These are phyloP conservation scores for Fomitiporia mediterranea DNA, from an alignment of 1,284 basidiomycete genomes.

Conservation along the genomic window DNA sequence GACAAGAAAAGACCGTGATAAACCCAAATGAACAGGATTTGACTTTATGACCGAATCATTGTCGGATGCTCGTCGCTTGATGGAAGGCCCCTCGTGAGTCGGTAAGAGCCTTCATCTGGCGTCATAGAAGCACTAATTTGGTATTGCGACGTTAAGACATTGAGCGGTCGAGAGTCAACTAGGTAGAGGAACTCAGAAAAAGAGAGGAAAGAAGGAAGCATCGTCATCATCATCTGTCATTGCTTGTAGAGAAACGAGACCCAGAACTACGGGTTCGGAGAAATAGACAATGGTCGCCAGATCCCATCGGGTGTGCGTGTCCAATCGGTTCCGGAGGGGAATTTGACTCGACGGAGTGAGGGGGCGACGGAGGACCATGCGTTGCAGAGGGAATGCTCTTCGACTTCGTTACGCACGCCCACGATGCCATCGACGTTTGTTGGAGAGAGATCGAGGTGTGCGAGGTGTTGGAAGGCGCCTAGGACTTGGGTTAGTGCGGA, in stretches of 20 bases:
- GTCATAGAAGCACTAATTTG: slow-evolving; percentile 1
- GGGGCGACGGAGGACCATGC: slow-evolving; percentile 54
- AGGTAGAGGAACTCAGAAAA: not conserved
- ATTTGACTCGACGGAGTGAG: slow-evolving; percentile 47
- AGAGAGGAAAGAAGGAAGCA: not conserved
- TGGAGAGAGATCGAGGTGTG: slow-evolving; percentile 50
- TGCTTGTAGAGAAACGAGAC: not conserved
- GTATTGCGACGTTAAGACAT: not conserved
- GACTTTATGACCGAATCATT: not conserved
- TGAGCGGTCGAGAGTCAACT: too few species aligned
- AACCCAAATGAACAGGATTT: not conserved
- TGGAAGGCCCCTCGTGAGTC: not conserved
- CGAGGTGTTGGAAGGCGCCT: slow-evolving; percentile 33
- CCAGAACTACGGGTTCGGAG: slow-evolving; percentile 5
- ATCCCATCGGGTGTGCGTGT: slow-evolving; percentile 4
- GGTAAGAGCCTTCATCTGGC: not conserved
- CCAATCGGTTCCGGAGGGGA: slow-evolving; percentile 51
- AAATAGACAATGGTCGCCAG: slow-evolving; percentile 2
- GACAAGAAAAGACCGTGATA: not conserved
- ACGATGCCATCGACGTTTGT: slow-evolving; percentile 44
- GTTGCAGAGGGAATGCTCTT: slow-evolving; percentile 47
- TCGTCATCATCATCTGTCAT: too few species aligned
- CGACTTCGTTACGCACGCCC: slow-evolving; percentile 36
- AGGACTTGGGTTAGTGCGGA: slow-evolving; percentile 37
- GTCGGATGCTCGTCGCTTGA: slow-evolving; percentile 4